Evolutionary conservation across 1,284 basidiomycete species (phyloP), one percentile per base, ranked within the genome.

Genomic region (Ganoderma leucocontextum): DNA sequence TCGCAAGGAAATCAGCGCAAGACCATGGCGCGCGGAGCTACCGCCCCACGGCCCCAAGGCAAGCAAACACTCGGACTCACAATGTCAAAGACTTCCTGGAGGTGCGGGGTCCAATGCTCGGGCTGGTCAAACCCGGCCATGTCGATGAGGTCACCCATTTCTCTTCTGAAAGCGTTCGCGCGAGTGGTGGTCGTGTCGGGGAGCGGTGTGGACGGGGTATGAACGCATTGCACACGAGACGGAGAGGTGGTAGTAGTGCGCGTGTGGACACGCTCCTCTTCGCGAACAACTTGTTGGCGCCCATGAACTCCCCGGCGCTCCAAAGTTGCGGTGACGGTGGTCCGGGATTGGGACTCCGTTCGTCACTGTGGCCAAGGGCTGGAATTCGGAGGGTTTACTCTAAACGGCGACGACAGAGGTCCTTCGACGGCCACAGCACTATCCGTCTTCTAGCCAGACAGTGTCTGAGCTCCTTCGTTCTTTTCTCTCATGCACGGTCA

Each of bases 51-150:
- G 33, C 15, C 53, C 13, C 53, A 29, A 35, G 35, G 8, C 36
- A 38, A 38, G 29, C 35, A 17, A n/a, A 55, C 47, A 53, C 5
- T 22, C 1, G 57, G 38, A 62, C 65, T 63, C 55, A 70, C 71
- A 7, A 61, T n/a, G 33, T 72, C 64, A 36, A 72, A 72, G 12
- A 49, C 29, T 2, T 65, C 67, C 55, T 64, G 39, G 36, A 68
- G 42, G 13, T n/a, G 33, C 33, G 64, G 47, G 52, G 58, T 39
- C 22, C 36, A 60, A 5, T 39, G 58, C 22, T 60, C 55, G 55
- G 35, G 55, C 19, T 58, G 35, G n/a, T 83, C 77, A 71, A 94
- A 91, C 17, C 91, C 91, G 3, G 82, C 78, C n/a, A 92, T 79
- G 62, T 92, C 80, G 35, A 84, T 81, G 57, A 79, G 79, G 25